Evolutionary conservation across 2,329 filamentous ascomycete species (phyloP), one percentile per base, ranked within the genome.

Genomic region (Diaporthe amygdali): DNA sequence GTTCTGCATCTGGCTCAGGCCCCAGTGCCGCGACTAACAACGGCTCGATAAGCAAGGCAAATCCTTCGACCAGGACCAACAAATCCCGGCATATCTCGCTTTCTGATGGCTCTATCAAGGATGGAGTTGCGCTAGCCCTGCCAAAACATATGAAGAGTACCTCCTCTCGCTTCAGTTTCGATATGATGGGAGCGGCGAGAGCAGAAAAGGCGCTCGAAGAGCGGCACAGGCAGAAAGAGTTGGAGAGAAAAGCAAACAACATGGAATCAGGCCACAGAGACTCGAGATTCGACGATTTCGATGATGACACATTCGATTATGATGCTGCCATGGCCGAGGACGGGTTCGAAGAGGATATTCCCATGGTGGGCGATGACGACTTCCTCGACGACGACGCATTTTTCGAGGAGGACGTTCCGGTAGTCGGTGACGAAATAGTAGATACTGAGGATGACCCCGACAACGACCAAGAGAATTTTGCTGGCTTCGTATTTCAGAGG

Each of bases 91-190:
- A 89, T 68, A 77, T 85, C 3, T 91, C 88, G n/a, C 71, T 85
- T 1, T 87, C 87, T 0, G 84, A 84, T 5, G 77, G 83, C 15
- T 88, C 88, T 0, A 78, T 78, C 10, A 84, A 83, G 68, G 82
- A 84, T 41, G 80, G 83, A 1, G 79, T 74, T 5, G 64, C 85
- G 2, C 87, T 86, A 8, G 84, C 87, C 1, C 72, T 91, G 41
- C 90, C 90, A 2, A 88, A 83, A 72, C 90, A 92, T 73, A 92
- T 92, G 90, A 92, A 91, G 80, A 95, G 93, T 78, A 93, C 91
- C 14, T 93, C 93, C 0, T 94, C 92, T 0, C 86, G 93, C 17
- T 95, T 96, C 78, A 95, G 93, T 76, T 96, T 96, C 76, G 93
- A 95, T 76, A 93, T 95, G 85, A 88, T 91, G 20, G 92, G 91